These are phyloP conservation scores for Phytopythium chamaehyphon DNA, from an alignment of 352 stramenopile species.

Conservation along the genomic window DNA sequence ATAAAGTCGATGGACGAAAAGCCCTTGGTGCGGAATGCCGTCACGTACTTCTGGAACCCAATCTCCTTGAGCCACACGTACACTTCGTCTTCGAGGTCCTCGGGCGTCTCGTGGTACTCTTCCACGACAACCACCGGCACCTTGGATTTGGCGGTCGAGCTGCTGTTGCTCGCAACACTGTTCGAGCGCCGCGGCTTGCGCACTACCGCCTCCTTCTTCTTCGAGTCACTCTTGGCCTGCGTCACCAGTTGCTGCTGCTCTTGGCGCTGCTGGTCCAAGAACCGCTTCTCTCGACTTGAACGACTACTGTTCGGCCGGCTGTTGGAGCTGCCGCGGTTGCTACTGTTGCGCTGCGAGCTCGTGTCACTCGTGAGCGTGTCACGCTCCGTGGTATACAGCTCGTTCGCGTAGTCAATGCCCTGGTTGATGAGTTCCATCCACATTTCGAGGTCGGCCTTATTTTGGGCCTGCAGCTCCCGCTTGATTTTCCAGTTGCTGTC, in stretches of 20 bases:
- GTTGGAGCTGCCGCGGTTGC: conserved; percentile 17
- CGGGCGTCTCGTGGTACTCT: conserved; percentile 29
- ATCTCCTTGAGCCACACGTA: conserved; percentile 71
- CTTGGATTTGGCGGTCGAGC: not conserved
- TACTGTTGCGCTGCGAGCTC: conserved; percentile 27
- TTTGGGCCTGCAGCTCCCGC: conserved; percentile 64
- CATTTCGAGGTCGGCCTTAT: conserved; percentile 49
- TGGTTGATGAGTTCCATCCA: conserved; percentile 78
- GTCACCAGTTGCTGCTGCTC: conserved; percentile 10
- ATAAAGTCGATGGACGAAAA: conserved; percentile 81
- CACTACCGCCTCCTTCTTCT: conserved; percentile 14
- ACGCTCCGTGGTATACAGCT: conserved; percentile 28
- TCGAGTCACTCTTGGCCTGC: not conserved
- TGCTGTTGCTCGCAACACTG: conserved; percentile 15
- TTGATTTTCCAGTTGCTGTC: conserved; percentile 82
- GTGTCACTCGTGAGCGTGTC: conserved; percentile 11
- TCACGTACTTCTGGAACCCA: conserved; percentile 48
- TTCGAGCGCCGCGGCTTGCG: conserved; percentile 18
- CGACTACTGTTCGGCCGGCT: conserved; percentile 25
- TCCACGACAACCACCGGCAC: conserved; percentile 14
- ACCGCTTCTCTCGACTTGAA: conserved; percentile 17
- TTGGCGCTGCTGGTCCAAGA: conserved; percentile 12
- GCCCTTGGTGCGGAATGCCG: conserved; percentile 72
- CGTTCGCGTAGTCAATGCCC: conserved; percentile 73
- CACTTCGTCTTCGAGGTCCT: conserved; percentile 62